Base-by-base conservation (phyloP, 78 protist species). In the Goniomonas avonlea region DNA sequence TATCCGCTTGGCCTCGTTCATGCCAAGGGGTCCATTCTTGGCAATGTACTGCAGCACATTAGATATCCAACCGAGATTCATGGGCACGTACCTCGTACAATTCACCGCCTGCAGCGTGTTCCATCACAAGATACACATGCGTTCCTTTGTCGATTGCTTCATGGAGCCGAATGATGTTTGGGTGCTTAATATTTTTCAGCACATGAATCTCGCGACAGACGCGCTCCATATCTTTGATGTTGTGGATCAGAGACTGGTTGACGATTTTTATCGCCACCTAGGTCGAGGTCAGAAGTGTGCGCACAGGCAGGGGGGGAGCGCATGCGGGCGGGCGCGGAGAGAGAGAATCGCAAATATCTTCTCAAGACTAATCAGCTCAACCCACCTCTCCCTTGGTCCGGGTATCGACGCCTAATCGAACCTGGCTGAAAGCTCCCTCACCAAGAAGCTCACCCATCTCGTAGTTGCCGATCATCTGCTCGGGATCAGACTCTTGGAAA, bases 371-470 rank as follows among this genome's bases (percentile, higher is more conserved):
- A n/a, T n/a, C n/a, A n/a, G n/a, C n/a, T n/a, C n/a, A n/a, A n/a
- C n/a, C n/a, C n/a, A n/a, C n/a, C n/a, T n/a, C n/a, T n/a, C n/a
- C n/a, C n/a, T n/a, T n/a, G n/a, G n/a, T n/a, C n/a, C n/a, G n/a
- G n/a, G n/a, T n/a, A n/a, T n/a, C n/a, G n/a, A n/a, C n/a, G n/a
- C n/a, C 94, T 2, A 80, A 68, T 40, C 65, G 60, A 5, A 90
- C 94, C 47, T 87, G 84, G 58, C 89, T 89, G 34, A 84, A 90
- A 18, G 87, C 80, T 34, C 94, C 94, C 53, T 79, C 73, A 23
- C 94, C 94, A 34, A 90, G 27, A 0, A 82, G 60, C 34, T 39
- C 60, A 47, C 60, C 82, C 3, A 83, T 3, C 29, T 35, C 77
- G 13, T 70, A 70, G 27, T 35, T 5, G 21, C 58, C 77, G 18